Evolutionary conservation across 768 basidiomycete species (phyloP).

Genomic region (Hortiboletus campestris): DNA sequence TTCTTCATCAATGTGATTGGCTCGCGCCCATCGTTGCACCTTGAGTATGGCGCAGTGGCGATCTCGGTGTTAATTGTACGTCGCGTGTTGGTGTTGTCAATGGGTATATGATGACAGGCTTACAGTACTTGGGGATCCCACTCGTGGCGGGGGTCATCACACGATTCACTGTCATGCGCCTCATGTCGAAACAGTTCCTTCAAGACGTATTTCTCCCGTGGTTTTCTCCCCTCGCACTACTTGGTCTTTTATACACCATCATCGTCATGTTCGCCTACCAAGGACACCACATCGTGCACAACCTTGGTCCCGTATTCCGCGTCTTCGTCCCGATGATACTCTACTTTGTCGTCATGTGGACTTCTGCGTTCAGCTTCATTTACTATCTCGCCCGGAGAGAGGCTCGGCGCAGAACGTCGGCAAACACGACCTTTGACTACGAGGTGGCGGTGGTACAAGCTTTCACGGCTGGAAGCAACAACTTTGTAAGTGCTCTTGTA

Average conservation of each 20-base stretch:
- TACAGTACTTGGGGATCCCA: conserved; percentile 81
- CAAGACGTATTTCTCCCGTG: conserved; percentile 58
- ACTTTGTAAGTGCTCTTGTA: conserved; percentile 50
- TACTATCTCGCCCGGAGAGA: conserved; percentile 45
- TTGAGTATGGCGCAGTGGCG: conserved; percentile 58
- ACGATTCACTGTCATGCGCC: conserved; percentile 49
- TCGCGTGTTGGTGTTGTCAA: conserved; percentile 6
- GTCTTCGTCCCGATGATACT: conserved; percentile 77
- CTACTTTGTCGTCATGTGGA: conserved; percentile 81
- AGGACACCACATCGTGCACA: conserved; percentile 66
- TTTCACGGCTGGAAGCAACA: conserved; percentile 80
- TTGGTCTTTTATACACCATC: conserved; percentile 82
- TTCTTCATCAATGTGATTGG: conserved; percentile 75
- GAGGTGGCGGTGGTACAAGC: conserved; percentile 74
- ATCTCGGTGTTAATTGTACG: conserved; percentile 71
- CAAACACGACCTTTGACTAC: conserved; percentile 43
- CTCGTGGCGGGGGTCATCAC: conserved; percentile 71
- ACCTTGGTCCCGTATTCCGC: conserved; percentile 75
- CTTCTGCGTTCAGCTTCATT: conserved; percentile 54
- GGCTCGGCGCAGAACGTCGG: conserved; percentile 4
- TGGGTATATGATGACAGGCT: neutral
- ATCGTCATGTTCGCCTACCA: conserved; percentile 73
- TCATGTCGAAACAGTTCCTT: conserved; percentile 49
- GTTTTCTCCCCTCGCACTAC: conserved; percentile 66
- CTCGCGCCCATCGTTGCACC: conserved; percentile 37